phyloP scores from a whole-genome alignment of 2,329 filamentous ascomycete species.

The Colletotrichum cuscutae region DNA sequence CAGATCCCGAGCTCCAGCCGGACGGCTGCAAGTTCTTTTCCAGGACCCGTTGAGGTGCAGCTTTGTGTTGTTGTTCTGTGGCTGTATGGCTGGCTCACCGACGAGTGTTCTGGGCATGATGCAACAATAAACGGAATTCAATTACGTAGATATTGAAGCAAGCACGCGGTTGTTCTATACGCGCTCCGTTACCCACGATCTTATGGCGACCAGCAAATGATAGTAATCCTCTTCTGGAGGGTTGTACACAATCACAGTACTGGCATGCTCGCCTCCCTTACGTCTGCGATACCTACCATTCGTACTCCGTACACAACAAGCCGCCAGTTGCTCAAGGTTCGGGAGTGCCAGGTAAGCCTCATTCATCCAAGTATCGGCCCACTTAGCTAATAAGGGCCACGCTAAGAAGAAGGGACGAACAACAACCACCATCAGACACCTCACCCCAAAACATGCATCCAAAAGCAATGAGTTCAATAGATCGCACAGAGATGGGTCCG shows the following conservation, averaged over 20 bases:
- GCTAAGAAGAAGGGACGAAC: slow-evolving; percentile 22
- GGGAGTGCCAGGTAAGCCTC: slow-evolving; percentile 19
- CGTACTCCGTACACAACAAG: not conserved
- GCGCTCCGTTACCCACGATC: not conserved
- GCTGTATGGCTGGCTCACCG: slow-evolving; percentile 5
- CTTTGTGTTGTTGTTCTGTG: slow-evolving; percentile 12
- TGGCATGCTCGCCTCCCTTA: slow-evolving; percentile 32
- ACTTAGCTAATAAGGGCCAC: slow-evolving; percentile 5
- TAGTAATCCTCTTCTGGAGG: not conserved
- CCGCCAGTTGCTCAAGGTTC: slow-evolving; percentile 5
- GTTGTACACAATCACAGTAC: not conserved
- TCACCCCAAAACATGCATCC: not conserved
- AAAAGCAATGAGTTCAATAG: not conserved
- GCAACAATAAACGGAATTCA: not conserved
- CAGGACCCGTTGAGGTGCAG: slow-evolving; percentile 21
- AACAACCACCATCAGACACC: not conserved
- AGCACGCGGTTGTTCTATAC: not conserved
- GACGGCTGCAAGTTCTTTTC: slow-evolving; percentile 15
- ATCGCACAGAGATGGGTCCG: not conserved
- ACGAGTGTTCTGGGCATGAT: slow-evolving; percentile 2
- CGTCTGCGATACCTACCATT: not conserved
- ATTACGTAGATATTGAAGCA: not conserved
- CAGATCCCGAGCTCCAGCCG: slow-evolving; percentile 33
- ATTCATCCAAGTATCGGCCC: slow-evolving; percentile 12
- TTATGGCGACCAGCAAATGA: not conserved